Evolutionary conservation across 2,329 filamentous ascomycete genomes (phyloP).

Genomic region (Fusarium temperatum): DNA sequence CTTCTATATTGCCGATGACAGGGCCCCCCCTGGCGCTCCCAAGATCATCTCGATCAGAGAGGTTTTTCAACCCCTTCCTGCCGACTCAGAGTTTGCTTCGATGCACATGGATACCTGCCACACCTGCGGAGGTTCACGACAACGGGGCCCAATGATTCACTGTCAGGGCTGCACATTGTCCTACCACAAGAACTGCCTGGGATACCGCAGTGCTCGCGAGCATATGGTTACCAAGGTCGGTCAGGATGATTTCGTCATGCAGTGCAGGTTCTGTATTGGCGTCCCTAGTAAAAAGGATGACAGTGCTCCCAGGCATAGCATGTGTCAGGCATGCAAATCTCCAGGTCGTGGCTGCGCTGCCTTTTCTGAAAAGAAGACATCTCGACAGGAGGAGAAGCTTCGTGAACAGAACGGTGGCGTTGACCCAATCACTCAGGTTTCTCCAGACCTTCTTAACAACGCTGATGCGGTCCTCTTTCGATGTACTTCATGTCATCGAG

Average conservation of each 20-base stretch:
- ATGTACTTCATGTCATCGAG: constrained; percentile 78
- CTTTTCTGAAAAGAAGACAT: constrained; percentile 76
- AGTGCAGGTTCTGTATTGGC: constrained; percentile 87
- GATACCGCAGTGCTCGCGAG: constrained; percentile 76
- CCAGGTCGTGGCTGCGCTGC: constrained; percentile 75
- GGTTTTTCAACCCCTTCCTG: constrained; percentile 70
- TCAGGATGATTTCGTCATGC: constrained; percentile 81
- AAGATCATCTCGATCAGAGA: constrained; percentile 76
- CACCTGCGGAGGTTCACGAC: constrained; percentile 64
- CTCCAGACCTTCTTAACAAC: constrained; percentile 75
- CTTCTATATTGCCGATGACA: constrained; percentile 60
- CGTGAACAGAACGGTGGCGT: constrained; percentile 80
- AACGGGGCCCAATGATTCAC: constrained; percentile 75
- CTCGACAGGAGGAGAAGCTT: constrained; percentile 84
- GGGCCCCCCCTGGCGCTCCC: constrained; percentile 52
- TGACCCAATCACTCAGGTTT: constrained; percentile 77
- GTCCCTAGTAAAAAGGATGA: constrained; percentile 72
- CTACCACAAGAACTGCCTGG: constrained; percentile 86
- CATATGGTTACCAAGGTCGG: constrained; percentile 89
- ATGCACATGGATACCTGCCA: constrained; percentile 78
- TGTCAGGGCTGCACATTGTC: constrained; percentile 91
- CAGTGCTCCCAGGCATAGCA: constrained; percentile 73
- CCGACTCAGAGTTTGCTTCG: constrained; percentile 72
- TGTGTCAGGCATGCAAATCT: constrained; percentile 75
- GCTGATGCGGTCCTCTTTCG: constrained; percentile 81